Evolutionary conservation across 345 rosid genomes (phyloP).

Genomic region (Citrus australasica): DNA sequence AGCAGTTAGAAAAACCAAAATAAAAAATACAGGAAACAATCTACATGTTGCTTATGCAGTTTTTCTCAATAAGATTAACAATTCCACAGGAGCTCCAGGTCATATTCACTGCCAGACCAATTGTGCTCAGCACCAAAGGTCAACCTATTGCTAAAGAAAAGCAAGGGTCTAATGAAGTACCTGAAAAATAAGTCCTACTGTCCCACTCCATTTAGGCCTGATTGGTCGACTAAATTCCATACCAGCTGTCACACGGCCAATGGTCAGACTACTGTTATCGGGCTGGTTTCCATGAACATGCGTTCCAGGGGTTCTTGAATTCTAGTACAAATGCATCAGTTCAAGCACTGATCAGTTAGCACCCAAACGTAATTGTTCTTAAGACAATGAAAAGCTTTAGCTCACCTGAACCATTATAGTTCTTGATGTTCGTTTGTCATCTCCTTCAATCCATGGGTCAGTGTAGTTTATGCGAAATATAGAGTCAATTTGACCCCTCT

Average conservation of each 20-base stretch:
- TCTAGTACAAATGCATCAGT: conserved; percentile 38
- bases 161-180: conserved; percentile 26
- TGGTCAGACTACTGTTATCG: conserved; percentile 60
- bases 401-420: conserved; percentile 88
- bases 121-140: not conserved
- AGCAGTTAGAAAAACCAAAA: no score
- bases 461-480: conserved; percentile 88
- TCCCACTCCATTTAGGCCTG: conserved; percentile 98
- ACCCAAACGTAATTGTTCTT: not conserved
- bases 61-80: not conserved
- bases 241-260: conserved; percentile 83
- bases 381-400: not conserved
- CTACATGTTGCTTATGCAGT: not conserved
- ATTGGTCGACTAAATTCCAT: conserved; percentile 89
- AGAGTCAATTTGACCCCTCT: conserved; percentile 95
- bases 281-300: conserved; percentile 90
- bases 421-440: conserved; percentile 89
- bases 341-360: conserved; percentile 14
- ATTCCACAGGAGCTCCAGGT: not conserved
- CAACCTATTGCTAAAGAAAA: not conserved
- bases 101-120: not conserved
- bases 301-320: conserved; percentile 93
- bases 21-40: not conserved
- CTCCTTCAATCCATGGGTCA: conserved; percentile 99
- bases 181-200: conserved; percentile 86